A percentile compares a stretch with the other conserved stretches of the same genome.
Conservation (phyloP, 2,329 filamentous ascomycete species). For the Stachybotrys echinatus region DNA sequence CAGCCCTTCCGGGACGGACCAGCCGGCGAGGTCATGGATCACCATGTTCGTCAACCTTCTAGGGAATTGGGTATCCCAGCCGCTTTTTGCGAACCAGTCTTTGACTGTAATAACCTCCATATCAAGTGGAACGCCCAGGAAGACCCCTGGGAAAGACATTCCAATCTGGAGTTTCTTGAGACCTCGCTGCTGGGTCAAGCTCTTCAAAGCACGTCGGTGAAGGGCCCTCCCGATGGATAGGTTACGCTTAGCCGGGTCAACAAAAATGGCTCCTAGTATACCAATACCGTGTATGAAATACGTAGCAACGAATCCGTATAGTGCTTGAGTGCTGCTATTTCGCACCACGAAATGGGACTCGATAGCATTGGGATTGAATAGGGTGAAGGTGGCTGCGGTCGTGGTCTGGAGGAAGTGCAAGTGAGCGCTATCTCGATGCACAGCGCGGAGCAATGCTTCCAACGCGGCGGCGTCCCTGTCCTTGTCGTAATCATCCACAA, state of each 20-base stretch:
- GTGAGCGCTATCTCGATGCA: constrained; percentile 62
- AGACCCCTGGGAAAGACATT: constrained; percentile 75
- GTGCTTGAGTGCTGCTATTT: constrained; percentile 83
- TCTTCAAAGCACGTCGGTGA: constrained; percentile 77
- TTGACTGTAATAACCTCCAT: constrained; percentile 40
- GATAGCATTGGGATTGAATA: constrained; percentile 64
- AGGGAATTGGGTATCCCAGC: constrained; percentile 71
- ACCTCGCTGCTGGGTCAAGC: constrained; percentile 62
- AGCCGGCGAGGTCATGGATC: constrained; percentile 65
- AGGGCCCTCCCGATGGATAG: constrained; percentile 87
- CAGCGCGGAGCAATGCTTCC: constrained; percentile 65
- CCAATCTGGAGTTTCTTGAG: constrained; percentile 80
- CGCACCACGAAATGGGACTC: constrained; percentile 88
- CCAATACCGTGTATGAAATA: constrained; percentile 72
- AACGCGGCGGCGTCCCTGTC: constrained; percentile 70
- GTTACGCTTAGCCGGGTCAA: constrained; percentile 80
- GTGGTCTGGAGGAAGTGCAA: constrained; percentile 66
- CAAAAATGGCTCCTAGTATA: constrained; percentile 80
- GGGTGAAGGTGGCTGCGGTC: constrained; percentile 68
- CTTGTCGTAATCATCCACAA: constrained; percentile 83
- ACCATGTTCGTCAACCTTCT: constrained; percentile 60
- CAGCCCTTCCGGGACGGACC: constrained; percentile 73
- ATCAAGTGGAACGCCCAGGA: constrained; percentile 70
- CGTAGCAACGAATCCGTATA: constrained; percentile 90
- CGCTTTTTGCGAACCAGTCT: constrained; percentile 84